Evolutionary conservation across 2,329 filamentous ascomycete species (phyloP).

Genomic region (Zymoseptoria passerinii): DNA sequence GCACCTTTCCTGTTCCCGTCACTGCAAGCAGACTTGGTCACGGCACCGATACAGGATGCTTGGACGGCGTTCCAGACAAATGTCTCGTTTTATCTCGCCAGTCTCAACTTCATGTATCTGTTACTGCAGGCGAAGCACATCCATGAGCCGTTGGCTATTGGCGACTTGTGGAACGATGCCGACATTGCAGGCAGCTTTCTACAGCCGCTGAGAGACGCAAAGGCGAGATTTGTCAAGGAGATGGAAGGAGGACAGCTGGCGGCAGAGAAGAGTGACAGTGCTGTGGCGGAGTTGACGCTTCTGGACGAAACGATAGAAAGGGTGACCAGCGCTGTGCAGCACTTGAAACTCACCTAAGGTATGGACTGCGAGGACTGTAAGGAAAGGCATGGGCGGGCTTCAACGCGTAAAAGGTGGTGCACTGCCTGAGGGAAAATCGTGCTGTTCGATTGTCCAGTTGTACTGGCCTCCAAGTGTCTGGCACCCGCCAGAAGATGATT

Average conservation of each 20-base stretch:
- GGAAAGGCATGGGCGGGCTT: too few species aligned
- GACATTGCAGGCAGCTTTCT: conserved; percentile 38
- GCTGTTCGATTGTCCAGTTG: too few species aligned
- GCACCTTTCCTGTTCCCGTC: conserved; percentile 47
- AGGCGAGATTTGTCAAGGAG: conserved; percentile 30
- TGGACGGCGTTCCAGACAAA: conserved; percentile 44
- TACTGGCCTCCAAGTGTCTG: too few species aligned
- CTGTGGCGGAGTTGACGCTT: conserved; percentile 28
- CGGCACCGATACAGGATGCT: conserved; percentile 30
- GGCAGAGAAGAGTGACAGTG: conserved; percentile 29
- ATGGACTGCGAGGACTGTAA: background rate
- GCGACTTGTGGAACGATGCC: conserved; percentile 33
- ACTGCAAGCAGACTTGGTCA: conserved; percentile 35
- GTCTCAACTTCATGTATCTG: conserved; percentile 52
- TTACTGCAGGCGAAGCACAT: conserved; percentile 44
- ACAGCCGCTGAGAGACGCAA: conserved; percentile 34
- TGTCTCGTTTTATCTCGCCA: conserved; percentile 46
- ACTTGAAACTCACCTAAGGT: conserved; percentile 18
- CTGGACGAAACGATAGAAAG: conserved; percentile 27
- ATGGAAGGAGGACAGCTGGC: conserved; percentile 31
- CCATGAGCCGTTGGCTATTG: conserved; percentile 40
- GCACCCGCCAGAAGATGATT: too few species aligned
- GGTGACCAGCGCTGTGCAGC: conserved; percentile 24
- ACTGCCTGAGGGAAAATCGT: too few species aligned
- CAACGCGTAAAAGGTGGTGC: too few species aligned